Base-by-base conservation (phyloP, 768 basidiomycete genomes). In the Trametes cubensis region DNA sequence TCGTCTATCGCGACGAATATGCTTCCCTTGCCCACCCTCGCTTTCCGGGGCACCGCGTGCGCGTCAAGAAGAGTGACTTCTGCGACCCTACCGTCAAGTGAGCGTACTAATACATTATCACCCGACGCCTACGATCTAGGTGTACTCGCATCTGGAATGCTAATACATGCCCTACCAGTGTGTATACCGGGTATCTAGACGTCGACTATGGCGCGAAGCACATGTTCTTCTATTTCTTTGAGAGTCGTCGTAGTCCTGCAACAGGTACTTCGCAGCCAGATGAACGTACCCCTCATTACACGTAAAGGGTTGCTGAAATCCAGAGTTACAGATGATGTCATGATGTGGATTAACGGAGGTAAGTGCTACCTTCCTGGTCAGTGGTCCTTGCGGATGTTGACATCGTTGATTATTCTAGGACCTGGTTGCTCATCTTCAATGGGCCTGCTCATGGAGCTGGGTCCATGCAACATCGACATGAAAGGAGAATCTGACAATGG, bases 341-440 rank as follows among this genome's bases (percentile, higher is more conserved):
- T 87, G 75, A 85, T 88, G 83, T 87, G 86, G 85, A 86, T 86
- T 45, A 87, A 87, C 53, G 86, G 85, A 73, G 86, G 73, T 74
- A 51, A 10, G 63, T n/a, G 7, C 10, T 21, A 51, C 1, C 34
- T 45, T 30, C 17, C 45, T 17, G 21, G 42, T 13, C 10, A 51
- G 11, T 14, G 6, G 25, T 56, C 13, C 21, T 30, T 6, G 40
- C 17, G 17, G 25, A 44, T 21, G 13, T 20, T 47, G 20, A 44
- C 34, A 30, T 26, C 39, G 23, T 17, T 30, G 7, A 0, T 17
- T 4, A 44, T 58, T 28, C 28, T 28, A 86, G 89, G 89, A 6
- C 85, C 85, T 0, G 85, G 84, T 10, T 84, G 83, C 60, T 79
- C 78, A 7, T 79, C 79, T 18, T 78, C 85, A 6, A 76, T 81